A percentile compares a stretch with the other conserved stretches of the same genome.
These are phyloP conservation scores for Mortierella alpina DNA, from an alignment of 192 early-diverging fungal genomes.

Conservation along the genomic window DNA sequence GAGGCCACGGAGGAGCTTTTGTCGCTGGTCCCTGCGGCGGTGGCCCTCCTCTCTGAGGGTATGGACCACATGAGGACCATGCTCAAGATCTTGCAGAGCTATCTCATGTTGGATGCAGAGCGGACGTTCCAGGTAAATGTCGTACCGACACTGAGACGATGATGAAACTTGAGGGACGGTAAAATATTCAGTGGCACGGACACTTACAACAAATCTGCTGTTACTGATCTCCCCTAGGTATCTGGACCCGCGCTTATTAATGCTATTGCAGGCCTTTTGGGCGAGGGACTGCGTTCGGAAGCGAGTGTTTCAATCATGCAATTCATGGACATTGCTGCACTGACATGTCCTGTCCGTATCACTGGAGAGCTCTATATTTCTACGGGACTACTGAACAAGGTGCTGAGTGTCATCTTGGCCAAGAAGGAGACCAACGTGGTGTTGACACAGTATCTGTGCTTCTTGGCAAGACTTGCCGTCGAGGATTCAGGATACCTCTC, in stretches of 20 bases:
- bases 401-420: conserved; percentile 66
- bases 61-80: conserved; percentile 80
- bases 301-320: conserved; percentile 70
- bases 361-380: conserved; percentile 65
- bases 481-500: conserved; percentile 67
- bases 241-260: conserved; percentile 53
- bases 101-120: conserved; percentile 74
- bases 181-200: no score
- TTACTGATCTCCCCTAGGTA: conserved; percentile 29
- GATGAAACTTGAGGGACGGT: no score
- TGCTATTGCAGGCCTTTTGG: conserved; percentile 60
- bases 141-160: not conserved
- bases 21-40: conserved; percentile 68
- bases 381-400: conserved; percentile 65
- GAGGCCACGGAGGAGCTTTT: conserved; percentile 63
- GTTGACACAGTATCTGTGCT: conserved; percentile 68
- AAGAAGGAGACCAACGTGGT: conserved; percentile 67
- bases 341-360: conserved; percentile 55
- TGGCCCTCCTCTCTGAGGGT: conserved; percentile 76
- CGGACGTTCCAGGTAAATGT: conserved; percentile 65
- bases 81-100: conserved; percentile 89
- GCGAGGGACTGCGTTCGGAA: conserved; percentile 64
- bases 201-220: not conserved
- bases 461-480: conserved; percentile 71
- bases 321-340: conserved; percentile 68